A percentile compares a stretch with the other conserved stretches of the same genome.
These are phyloP conservation scores for Xylaria sp. DNA, from an alignment of 2,329 filamentous ascomycete species.

Conservation along the genomic window DNA sequence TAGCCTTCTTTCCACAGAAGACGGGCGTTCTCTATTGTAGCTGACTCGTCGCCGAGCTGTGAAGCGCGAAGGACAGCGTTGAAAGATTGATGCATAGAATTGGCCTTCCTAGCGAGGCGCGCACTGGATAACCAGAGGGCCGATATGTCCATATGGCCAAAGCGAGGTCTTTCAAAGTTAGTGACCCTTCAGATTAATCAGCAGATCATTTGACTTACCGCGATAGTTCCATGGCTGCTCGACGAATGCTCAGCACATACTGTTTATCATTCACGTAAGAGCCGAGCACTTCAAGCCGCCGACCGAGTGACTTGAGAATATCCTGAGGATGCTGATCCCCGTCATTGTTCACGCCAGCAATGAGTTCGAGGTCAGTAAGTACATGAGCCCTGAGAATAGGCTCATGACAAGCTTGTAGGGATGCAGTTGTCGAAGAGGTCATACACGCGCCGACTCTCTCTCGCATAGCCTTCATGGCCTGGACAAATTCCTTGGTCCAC, in stretches of 20 bases:
- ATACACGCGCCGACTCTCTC: constrained; percentile 78
- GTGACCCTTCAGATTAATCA: constrained; percentile 41
- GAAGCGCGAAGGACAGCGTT: constrained; percentile 92
- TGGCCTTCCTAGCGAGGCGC: constrained; percentile 85
- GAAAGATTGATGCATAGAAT: constrained; percentile 87
- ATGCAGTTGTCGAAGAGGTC: constrained; percentile 80
- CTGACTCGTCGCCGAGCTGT: constrained; percentile 83
- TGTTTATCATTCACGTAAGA: constrained; percentile 94
- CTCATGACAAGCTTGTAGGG: constrained; percentile 85
- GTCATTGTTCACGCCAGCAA: constrained; percentile 64
- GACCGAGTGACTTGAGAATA: constrained; percentile 69
- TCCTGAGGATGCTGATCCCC: constrained; percentile 54
- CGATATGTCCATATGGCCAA: constrained; percentile 79
- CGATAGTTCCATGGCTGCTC: constrained; percentile 86
- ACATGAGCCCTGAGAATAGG: constrained; percentile 88
- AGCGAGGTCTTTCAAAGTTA: constrained; percentile 61
- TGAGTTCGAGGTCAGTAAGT: constrained; percentile 85
- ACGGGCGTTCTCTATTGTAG: constrained; percentile 93
- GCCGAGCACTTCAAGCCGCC: constrained; percentile 88
- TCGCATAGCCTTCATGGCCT: constrained; percentile 72
- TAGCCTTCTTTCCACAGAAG: constrained; percentile 94
- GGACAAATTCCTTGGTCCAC: constrained; percentile 62
- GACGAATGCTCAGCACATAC: constrained; percentile 85
- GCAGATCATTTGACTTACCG: constrained; percentile 60
- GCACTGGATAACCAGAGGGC: constrained; percentile 87